Evolutionary conservation across 2,329 filamentous ascomycete genomes (phyloP), one percentile per base, ranked within the genome.

Genomic region (Mycocentrospora acerina): DNA sequence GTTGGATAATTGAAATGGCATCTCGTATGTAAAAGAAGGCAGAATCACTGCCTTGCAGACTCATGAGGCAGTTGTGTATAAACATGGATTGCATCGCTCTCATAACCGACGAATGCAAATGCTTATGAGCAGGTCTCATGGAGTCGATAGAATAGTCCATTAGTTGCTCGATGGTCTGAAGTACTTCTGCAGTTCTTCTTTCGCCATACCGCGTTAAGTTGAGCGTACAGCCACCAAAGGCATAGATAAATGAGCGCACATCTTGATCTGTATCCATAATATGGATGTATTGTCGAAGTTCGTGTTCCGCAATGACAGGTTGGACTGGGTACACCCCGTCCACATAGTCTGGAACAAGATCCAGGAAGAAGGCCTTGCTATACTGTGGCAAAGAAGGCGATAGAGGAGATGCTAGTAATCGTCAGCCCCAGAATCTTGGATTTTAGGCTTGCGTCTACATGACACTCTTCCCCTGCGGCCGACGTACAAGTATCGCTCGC

Each of bases 1-100:
- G 39, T 29, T 66, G 60, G 16, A 66, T 57, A 5, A 50, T 73
- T 52, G 55, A 72, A 59, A 53, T 78, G 62, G 32, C 73, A 46
- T 80, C 76, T 6, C 76, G 67, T 26, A 80, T 69, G 29, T 77
- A 72, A 54, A 70, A 63, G 31, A 78, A 76, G 11, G 73, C 73
- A 22, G 74, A 67, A 33, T 78, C 73, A 40, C 68, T 67, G 11
- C 71, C 69, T 29, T 71, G 69, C 24, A 77, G 64, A 3, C 68
- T 70, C 69, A 78, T 73, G 26, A 74, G 66, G 51, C 69, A 74
- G 42, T 78, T 78, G 48, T 79, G 73, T 24, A 78, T 68, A 44
- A 77, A 79, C 29, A 79, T 63, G 26, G 70, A 73, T n/a, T 72
- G 75, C 66, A 77, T 72, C 11, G 74, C 68, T 25, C 71, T 66